These are phyloP conservation scores for Sporothrix globosa DNA, from an alignment of 2,329 filamentous ascomycete genomes.

Conservation along the genomic window DNA sequence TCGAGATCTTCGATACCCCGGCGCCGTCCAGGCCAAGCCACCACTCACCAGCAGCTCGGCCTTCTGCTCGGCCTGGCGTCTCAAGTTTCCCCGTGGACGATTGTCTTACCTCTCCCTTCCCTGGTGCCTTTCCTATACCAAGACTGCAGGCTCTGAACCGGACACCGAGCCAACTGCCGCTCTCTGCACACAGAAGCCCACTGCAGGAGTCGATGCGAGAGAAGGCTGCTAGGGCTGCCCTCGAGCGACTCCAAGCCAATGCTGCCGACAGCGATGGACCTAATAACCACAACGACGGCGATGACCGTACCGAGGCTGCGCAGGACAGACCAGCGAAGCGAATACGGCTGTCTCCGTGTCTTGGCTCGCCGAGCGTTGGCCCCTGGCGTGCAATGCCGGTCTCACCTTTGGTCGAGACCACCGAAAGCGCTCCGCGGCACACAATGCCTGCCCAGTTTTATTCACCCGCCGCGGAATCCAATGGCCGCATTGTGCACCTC, in stretches of 20 bases:
- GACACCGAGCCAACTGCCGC: neutral
- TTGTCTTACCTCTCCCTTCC: slow-evolving; percentile 4
- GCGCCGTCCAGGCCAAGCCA: neutral
- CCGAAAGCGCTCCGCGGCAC: neutral
- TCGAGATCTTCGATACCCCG: slow-evolving; percentile 26
- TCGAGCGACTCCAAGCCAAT: neutral
- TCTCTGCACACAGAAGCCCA: neutral
- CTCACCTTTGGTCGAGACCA: neutral
- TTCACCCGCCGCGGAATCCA: neutral
- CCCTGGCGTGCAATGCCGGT: neutral
- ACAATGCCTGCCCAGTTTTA: neutral
- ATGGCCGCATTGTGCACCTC: neutral
- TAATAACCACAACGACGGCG: neutral
- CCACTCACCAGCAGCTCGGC: neutral
- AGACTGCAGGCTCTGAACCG: neutral
- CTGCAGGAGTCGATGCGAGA: slow-evolving; percentile 6
- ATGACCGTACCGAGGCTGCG: neutral
- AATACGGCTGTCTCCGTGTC: slow-evolving; percentile 1
- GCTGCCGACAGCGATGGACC: too few species aligned
- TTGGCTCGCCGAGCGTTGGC: neutral
- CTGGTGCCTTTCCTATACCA: neutral
- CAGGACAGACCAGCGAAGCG: slow-evolving; percentile 12
- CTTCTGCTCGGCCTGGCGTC: neutral
- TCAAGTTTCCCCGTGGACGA: slow-evolving; percentile 9
- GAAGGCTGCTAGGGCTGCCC: slow-evolving; percentile 12